phyloP scores from a whole-genome alignment of 1,284 basidiomycete species.

The Limonomyces culmigenus region DNA sequence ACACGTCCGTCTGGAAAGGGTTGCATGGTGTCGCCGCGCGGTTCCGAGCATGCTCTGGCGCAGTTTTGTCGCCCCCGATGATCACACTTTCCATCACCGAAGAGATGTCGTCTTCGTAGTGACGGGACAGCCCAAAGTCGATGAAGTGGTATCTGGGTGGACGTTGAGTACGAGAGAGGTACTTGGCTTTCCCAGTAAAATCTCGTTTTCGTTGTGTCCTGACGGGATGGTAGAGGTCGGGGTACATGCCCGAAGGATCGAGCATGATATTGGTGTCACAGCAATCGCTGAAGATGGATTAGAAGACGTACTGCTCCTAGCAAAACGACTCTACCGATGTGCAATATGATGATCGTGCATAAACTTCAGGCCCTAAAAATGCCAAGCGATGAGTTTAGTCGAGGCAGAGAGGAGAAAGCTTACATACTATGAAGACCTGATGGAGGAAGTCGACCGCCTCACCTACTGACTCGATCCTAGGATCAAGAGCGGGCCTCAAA shows the following conservation, averaged over 20 bases:
- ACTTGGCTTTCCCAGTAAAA: background rate
- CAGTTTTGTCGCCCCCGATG: constrained; percentile 1
- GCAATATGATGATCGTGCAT: constrained; percentile 11
- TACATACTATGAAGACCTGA: constrained; percentile 1
- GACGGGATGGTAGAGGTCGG: constrained; percentile 3
- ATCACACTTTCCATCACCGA: background rate
- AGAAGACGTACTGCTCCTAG: too few species aligned
- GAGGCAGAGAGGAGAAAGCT: background rate
- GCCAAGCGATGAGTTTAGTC: background rate
- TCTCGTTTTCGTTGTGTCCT: background rate
- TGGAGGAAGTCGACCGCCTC: constrained; percentile 1
- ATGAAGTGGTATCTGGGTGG: constrained; percentile 2
- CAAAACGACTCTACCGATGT: too few species aligned
- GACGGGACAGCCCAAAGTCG: constrained; percentile 1
- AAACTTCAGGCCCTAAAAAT: constrained; percentile 9
- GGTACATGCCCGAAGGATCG: constrained; percentile 3
- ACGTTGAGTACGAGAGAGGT: constrained; percentile 1
- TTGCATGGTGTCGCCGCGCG: background rate
- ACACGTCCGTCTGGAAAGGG: constrained; percentile 2
- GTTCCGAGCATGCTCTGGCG: background rate
- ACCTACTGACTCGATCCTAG: constrained; percentile 1
- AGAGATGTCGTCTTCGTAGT: background rate
- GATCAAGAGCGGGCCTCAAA: background rate
- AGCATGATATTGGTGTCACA: constrained; percentile 3
- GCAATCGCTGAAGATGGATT: constrained; percentile 5